phyloP scores from a whole-genome alignment of 306 rosid genomes.

The Acacia crassicarpa region DNA sequence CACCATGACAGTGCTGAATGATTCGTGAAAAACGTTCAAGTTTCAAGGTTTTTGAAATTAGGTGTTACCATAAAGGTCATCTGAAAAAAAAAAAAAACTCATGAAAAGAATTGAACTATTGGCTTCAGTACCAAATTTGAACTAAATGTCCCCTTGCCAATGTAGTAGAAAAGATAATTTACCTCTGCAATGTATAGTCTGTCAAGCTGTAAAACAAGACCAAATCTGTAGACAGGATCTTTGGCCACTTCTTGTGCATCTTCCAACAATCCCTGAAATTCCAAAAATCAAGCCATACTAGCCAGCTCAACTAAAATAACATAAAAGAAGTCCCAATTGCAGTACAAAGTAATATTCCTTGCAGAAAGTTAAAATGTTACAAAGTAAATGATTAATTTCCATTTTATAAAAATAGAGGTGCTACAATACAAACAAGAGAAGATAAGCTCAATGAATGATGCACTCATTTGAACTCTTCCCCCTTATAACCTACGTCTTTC shows the following conservation, averaged over 20 bases:
- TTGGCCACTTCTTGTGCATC: slow-evolving; percentile 70
- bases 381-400: background rate
- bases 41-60: background rate
- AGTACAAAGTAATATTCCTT: background rate
- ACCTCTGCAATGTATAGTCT: slow-evolving; percentile 64
- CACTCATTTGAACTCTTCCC: background rate
- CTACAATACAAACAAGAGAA: slow-evolving; percentile 13
- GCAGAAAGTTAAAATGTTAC: background rate
- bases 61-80: background rate
- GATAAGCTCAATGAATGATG: background rate
- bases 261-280: slow-evolving; percentile 68
- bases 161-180: slow-evolving; percentile 12
- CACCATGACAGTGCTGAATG: background rate
- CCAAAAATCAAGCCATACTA: slow-evolving; percentile 69
- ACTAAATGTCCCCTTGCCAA: background rate
- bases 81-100: background rate
- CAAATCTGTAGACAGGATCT: slow-evolving; percentile 69
- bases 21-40: too few species aligned
- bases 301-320: background rate
- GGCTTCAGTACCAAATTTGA: background rate
- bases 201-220: slow-evolving; percentile 64
- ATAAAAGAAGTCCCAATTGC: background rate
- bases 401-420: background rate
- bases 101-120: slow-evolving; percentile 25
- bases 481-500: background rate